Base-by-base conservation (phyloP, 768 basidiomycete species). In the Arthromyces matolae region DNA sequence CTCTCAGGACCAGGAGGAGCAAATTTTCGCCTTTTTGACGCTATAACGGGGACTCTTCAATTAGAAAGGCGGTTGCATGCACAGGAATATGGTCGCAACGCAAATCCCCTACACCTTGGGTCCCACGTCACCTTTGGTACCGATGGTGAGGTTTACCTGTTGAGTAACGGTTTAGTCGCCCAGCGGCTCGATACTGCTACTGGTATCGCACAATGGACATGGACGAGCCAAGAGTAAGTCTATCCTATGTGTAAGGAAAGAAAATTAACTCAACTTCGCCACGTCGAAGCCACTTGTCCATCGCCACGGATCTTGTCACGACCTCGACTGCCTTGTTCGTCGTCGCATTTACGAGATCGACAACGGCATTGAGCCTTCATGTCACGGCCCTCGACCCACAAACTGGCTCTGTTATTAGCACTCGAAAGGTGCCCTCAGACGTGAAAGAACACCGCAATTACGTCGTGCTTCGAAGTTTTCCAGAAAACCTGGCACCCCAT, bases 1-100 rank as follows among this genome's bases (percentile, higher is more conserved):
- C 69, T 95, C 18, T 93, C 93, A 36, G 90, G 91, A 8, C 73
- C 81, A 2, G 81, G 81, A 1, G 89, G 84, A 8, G 71, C 84
- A 3, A 85, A 71, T 2, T 67, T 91, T 16, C 81, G 92, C 18
- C 63, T 80, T 3, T 84, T 93, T 58, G 82, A 91, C 31, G 64
- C 71, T 3, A 57, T 67, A 2, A 82, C 78, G 0, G 93, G 2
- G 64, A 77, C 40, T 71, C 91, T 23, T 36, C 85, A 3, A 12
- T 69, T 81, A 45, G 93, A 97, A 64, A 77, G 71, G 33, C 71
- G 71, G 10, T 62, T 94, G 2, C 81, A 87, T 43, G 57, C 63
- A 19, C 71, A 73, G 0, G 59, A 64, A 9, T 45, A 64, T 1
- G 79, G 72, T 4, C 67, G 71, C 14, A 64, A 74, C 6, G 66